Percentiles rank a stretch among this genome's conserved stretches.
Evolutionary conservation across 768 basidiomycete species (phyloP).

Genomic region (Kwoniella sp.): DNA sequence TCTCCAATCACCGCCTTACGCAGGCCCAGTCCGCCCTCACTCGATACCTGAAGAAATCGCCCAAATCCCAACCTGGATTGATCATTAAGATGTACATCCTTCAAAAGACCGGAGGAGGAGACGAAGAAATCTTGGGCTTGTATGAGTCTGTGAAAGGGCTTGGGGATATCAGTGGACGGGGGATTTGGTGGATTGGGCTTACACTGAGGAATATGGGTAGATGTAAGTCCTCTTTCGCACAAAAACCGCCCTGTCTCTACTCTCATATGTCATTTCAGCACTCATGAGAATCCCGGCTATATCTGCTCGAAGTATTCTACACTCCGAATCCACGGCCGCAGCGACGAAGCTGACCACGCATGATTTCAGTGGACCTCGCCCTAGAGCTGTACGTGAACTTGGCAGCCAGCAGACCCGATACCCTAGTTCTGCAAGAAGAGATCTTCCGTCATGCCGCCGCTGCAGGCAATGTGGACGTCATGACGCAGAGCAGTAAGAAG

Average conservation of each 20-base stretch:
- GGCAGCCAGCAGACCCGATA: constrained; percentile 26
- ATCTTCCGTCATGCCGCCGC: constrained; percentile 36
- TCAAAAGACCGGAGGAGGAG: constrained; percentile 15
- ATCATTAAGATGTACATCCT: constrained; percentile 35
- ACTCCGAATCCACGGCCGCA: too few relatives aligned
- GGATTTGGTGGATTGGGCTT: constrained; percentile 31
- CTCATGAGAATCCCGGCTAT: too few relatives aligned
- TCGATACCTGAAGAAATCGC: constrained; percentile 43
- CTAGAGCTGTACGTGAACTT: constrained; percentile 29
- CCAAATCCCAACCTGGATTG: constrained; percentile 44
- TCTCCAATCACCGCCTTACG: constrained; percentile 23
- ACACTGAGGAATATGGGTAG: constrained; percentile 26
- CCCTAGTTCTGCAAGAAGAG: constrained; percentile 35
- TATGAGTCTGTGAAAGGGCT: constrained; percentile 26
- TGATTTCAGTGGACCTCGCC: constrained; percentile 34
- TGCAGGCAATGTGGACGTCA: constrained; percentile 19
- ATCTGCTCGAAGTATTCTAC: too few relatives aligned
- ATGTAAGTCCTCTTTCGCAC: constrained; percentile 30
- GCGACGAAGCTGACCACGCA: background rate
- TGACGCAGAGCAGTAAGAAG: constrained; percentile 37
- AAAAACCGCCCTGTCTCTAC: too few relatives aligned
- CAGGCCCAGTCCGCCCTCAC: constrained; percentile 28
- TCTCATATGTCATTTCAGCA: too few relatives aligned
- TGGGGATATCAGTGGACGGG: constrained; percentile 33
- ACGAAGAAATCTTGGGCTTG: constrained; percentile 19